Evolutionary conservation across 1,284 basidiomycete species (phyloP), one percentile per base, ranked within the genome.

Genomic region (Apiotrichum gamsii): DNA sequence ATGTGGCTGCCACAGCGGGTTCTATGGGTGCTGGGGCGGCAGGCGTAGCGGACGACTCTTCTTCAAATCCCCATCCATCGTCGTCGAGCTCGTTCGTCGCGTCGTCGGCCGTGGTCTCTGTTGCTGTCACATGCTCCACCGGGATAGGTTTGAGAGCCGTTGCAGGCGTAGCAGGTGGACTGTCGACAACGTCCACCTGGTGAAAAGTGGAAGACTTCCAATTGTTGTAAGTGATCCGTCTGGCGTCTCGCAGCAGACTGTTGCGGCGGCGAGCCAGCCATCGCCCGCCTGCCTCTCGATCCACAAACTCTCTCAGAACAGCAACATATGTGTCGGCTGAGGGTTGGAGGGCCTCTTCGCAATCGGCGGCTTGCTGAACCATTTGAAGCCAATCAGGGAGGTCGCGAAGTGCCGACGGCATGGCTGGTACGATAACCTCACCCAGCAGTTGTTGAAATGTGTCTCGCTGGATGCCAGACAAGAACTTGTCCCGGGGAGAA

Each of bases 341-440:
- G 8, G 25, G 25, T 23, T 28, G 25, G 6, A 78, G 77, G 25
- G 73, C 70, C 11, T 76, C 72, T 69, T 90, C 88, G 41, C 87
- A 83, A 1, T 67, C 61, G 1, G 84, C 79, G 3, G 83, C 80
- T 11, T 73, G 66, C 13, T 75, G 60, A 0, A 82, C 67, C 10
- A 84, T 67, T 8, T 73, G 63, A n/a, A 90, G 69, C 65, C 83
- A 90, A 0, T 71, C 51, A 2, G 82, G 79, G 0, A 90, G 74
- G 2, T 65, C 67, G 6, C 75, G 69, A 30, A 83, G 75, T 3
- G 81, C 77, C 0, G 80, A 77, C 0, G 87, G 86, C 5, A 90
- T 71, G 15, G 77, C 76, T 0, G 84, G 80, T 31, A 83, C 72
- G 19, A 90, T 75, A 20, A 89, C 67, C 52, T 80, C 75, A 40